Base-by-base conservation (phyloP, 1,284 basidiomycete species). In the Thecaphora frezii region DNA sequence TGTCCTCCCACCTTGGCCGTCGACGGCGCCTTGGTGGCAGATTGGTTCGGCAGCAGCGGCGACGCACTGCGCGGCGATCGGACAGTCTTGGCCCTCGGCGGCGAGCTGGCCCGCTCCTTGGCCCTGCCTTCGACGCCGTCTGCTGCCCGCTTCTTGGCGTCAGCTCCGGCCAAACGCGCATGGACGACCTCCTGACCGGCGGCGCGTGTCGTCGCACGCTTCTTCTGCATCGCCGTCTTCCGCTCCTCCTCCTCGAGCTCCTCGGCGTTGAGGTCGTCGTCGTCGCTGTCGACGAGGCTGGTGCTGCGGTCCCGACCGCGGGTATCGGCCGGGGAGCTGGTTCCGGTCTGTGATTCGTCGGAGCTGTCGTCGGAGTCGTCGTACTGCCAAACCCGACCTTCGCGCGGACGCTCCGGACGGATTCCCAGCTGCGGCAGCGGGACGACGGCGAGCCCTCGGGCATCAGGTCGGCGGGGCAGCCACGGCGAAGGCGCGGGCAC, bases 391-490 rank as follows among this genome's bases (percentile, higher is more conserved):
- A 73, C 64, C 2, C 73, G 58, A 2, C 75, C 75, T 44, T 77
- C 75, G 40, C 52, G 66, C 19, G 75, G 75, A 18, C 68, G 63
- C n/a, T 64, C 57, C 5, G 75, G 75, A 8, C 75, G 69, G 14
- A 60, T 53, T 21, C 75, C 75, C 3, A 77, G 66, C 58, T 77
- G 68, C 3, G 72, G 71, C 41, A 77, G 48, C 16, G 74, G 75
- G 10, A 76, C 75, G 21, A 77, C 72, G 7, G 59, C 47, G 8
- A 71, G 58, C 24, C 75, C 75, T 24, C 62, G 56, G 0, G 74
- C 75, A 46, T 77, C 75, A 1, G 75, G 75, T 28, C 71, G 66
- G 18, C 73, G 70, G 12, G 75, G 75, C 26, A 76, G 59, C 45
- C 49, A 65, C 12, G 63, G 69, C 38, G 54, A 63, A 25, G 74